These are phyloP conservation scores for Bipolaris oryzae DNA, from an alignment of 2,329 filamentous ascomycete genomes.

Conservation along the genomic window DNA sequence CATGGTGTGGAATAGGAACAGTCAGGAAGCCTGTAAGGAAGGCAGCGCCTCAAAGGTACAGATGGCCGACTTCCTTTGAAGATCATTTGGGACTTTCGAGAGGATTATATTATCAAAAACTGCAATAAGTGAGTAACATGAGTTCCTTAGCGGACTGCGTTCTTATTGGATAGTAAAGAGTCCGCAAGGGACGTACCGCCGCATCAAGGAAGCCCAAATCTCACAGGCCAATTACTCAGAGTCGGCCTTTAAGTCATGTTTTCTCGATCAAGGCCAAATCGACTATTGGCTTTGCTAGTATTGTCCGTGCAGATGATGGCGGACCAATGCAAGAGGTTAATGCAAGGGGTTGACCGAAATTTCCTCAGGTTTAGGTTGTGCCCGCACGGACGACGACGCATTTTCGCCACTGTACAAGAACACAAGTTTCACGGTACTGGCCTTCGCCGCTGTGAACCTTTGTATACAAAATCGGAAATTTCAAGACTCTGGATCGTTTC, in stretches of 20 bases:
- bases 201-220: neutral
- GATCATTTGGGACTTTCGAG: neutral
- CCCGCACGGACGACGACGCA: neutral
- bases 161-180: neutral
- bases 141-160: neutral
- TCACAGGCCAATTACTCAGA: neutral
- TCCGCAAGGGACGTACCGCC: constrained; percentile 1
- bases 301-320: neutral
- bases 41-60: neutral
- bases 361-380: neutral
- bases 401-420: neutral
- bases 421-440: neutral
- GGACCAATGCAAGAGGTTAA: neutral
- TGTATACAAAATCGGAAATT: neutral
- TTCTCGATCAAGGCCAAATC: neutral
- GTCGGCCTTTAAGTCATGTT: neutral
- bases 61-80: too few species aligned
- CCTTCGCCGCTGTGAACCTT: neutral
- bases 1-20: neutral
- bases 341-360: neutral
- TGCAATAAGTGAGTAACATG: neutral
- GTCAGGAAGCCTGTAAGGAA: neutral
- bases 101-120: neutral
- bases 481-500: too few species aligned
- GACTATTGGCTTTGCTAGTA: neutral